Conservation (phyloP, 805 yeast species). For the Lachancea fermentati region DNA sequence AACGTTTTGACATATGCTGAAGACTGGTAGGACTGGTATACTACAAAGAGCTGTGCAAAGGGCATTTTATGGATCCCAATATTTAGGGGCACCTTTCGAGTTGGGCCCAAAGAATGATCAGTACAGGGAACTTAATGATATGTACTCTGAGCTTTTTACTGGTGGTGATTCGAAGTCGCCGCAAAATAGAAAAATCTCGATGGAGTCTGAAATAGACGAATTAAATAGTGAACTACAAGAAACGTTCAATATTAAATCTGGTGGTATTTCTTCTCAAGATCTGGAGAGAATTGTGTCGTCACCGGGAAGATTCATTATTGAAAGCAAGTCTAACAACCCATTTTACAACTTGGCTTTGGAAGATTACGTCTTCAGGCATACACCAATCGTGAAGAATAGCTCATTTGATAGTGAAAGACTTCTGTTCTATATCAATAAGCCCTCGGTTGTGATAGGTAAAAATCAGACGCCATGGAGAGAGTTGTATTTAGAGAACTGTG, state of each 20-base stretch:
- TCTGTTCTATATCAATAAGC: slow-evolving; percentile 66
- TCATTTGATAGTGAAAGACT: slow-evolving; percentile 43
- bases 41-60: background rate
- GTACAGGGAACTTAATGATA: slow-evolving; percentile 31
- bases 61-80: background rate
- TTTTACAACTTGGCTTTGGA: slow-evolving; percentile 76
- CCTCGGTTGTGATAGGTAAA: slow-evolving; percentile 92
- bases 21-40: background rate
- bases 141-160: slow-evolving; percentile 35
- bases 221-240: slow-evolving; percentile 32
- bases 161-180: slow-evolving; percentile 2
- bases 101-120: slow-evolving; percentile 20
- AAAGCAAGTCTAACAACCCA: slow-evolving; percentile 51
- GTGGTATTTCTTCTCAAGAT: slow-evolving; percentile 13
- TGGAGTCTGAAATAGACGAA: slow-evolving; percentile 29
- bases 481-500: slow-evolving; percentile 53
- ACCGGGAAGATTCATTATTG: slow-evolving; percentile 57
- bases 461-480: slow-evolving; percentile 96
- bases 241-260: slow-evolving; percentile 20
- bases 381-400: slow-evolving; percentile 40
- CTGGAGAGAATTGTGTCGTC: slow-evolving; percentile 22
- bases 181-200: background rate
- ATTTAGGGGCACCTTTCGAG: slow-evolving; percentile 16
- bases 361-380: slow-evolving; percentile 60
- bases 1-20: background rate